These are phyloP conservation scores for Akanthomyces dipterigenus DNA, from an alignment of 2,329 filamentous ascomycete species.

Conservation along the genomic window DNA sequence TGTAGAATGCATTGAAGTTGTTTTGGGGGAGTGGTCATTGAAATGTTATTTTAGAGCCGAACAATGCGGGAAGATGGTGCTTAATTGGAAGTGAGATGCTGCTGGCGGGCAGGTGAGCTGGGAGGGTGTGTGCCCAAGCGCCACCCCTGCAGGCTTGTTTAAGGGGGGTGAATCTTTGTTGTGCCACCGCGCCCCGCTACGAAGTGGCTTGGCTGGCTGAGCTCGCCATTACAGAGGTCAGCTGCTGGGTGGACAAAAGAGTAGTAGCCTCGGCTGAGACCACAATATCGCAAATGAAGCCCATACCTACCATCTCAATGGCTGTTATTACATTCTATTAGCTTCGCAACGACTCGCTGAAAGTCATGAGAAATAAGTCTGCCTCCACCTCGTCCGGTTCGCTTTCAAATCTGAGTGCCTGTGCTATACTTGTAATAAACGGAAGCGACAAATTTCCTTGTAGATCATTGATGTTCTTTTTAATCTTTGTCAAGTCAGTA, in stretches of 20 bases:
- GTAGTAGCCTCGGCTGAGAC: background rate
- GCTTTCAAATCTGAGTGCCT: constrained; percentile 11
- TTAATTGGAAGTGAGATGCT: background rate
- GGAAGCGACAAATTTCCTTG: constrained; percentile 11
- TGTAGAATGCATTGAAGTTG: background rate
- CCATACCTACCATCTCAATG: background rate
- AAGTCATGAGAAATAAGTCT: constrained; percentile 9
- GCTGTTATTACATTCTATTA: background rate
- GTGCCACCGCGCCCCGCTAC: background rate
- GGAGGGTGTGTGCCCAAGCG: background rate
- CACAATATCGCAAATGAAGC: too few species aligned
- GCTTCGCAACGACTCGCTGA: background rate
- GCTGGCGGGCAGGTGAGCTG: background rate
- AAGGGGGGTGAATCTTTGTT: background rate
- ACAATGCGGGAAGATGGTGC: background rate
- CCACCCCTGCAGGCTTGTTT: background rate
- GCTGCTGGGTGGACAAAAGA: background rate
- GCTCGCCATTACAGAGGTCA: background rate
- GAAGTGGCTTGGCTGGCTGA: background rate
- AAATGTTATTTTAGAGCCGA: background rate
- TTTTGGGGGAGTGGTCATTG: background rate
- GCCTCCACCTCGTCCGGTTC: constrained; percentile 13
- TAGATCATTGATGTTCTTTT: constrained; percentile 13
- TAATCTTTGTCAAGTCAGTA: constrained; percentile 1
- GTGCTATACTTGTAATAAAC: constrained; percentile 7